A percentile compares a stretch with the other conserved stretches of the same genome.
Evolutionary conservation across 2,329 filamentous ascomycete genomes (phyloP).

Genomic region (Delphinella strobiligena): DNA sequence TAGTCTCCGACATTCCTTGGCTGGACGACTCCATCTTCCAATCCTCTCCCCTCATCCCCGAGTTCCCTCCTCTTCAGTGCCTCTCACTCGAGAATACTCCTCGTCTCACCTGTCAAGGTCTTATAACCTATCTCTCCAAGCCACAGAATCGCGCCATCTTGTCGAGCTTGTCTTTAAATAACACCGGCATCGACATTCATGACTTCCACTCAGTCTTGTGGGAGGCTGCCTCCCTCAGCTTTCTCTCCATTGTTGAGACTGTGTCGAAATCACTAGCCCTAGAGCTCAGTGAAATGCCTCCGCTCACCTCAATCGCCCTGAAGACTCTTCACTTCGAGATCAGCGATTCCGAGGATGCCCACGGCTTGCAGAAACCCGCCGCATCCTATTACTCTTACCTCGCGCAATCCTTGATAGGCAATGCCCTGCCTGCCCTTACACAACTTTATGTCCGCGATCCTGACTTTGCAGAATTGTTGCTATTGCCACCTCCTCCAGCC

Average conservation of each 20-base stretch:
- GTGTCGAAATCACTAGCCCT: slow-evolving; percentile 46
- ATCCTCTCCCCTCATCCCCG: slow-evolving; percentile 48
- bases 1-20: slow-evolving; percentile 55
- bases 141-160: slow-evolving; percentile 49
- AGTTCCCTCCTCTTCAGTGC: slow-evolving; percentile 63
- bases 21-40: slow-evolving; percentile 70
- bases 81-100: slow-evolving; percentile 62
- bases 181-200: slow-evolving; percentile 56
- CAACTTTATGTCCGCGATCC: slow-evolving; percentile 79
- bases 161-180: slow-evolving; percentile 55
- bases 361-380: slow-evolving; percentile 42
- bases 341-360: slow-evolving; percentile 46
- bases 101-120: slow-evolving; percentile 57
- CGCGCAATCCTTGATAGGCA: slow-evolving; percentile 65
- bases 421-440: slow-evolving; percentile 59
- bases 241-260: slow-evolving; percentile 45
- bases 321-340: slow-evolving; percentile 74
- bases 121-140: slow-evolving; percentile 55
- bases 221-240: slow-evolving; percentile 44
- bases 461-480: slow-evolving; percentile 67
- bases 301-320: slow-evolving; percentile 57
- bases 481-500: slow-evolving; percentile 54
- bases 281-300: slow-evolving; percentile 36
- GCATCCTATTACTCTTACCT: slow-evolving; percentile 74
- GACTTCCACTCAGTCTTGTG: slow-evolving; percentile 50